A percentile compares a stretch with the other conserved stretches of the same genome.
These are phyloP conservation scores for Hibiscus tridactylites DNA, from an alignment of 345 rosid species.

Conservation along the genomic window DNA sequence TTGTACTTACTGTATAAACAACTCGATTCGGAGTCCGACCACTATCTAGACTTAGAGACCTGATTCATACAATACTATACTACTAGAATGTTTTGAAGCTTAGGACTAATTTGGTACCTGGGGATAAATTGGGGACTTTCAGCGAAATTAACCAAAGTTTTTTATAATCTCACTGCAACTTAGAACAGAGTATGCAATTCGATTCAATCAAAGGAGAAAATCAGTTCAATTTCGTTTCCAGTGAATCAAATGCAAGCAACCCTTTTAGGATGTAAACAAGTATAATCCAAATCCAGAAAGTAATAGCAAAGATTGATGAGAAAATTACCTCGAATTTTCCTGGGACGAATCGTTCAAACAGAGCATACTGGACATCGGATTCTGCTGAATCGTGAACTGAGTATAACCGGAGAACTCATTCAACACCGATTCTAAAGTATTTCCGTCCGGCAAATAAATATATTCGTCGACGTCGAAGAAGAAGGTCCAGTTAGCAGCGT, in stretches of 20 bases:
- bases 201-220: background rate
- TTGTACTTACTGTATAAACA: too few relatives aligned
- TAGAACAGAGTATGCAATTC: background rate
- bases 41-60: too few relatives aligned
- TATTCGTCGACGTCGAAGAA: slow-evolving; percentile 89
- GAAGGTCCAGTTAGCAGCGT: slow-evolving; percentile 74
- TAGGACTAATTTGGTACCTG: too few relatives aligned
- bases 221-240: background rate
- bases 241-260: background rate
- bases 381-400: slow-evolving; percentile 91
- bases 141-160: background rate
- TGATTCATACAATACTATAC: too few relatives aligned
- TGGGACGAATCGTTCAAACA: slow-evolving; percentile 60
- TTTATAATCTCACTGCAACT: too few relatives aligned
- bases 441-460: slow-evolving; percentile 51
- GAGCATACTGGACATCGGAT: slow-evolving; percentile 76
- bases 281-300: background rate
- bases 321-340: slow-evolving; percentile 42
- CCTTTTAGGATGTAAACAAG: background rate
- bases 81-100: too few relatives aligned
- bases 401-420: slow-evolving; percentile 46
- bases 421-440: slow-evolving; percentile 49
- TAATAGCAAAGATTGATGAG: background rate
- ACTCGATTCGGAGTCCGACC: background rate
- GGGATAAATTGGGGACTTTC: too few relatives aligned